Percentiles rank a stretch among this genome's conserved stretches.
phyloP scores from a whole-genome alignment of 768 basidiomycete species.

The Tulasnella sp. region DNA sequence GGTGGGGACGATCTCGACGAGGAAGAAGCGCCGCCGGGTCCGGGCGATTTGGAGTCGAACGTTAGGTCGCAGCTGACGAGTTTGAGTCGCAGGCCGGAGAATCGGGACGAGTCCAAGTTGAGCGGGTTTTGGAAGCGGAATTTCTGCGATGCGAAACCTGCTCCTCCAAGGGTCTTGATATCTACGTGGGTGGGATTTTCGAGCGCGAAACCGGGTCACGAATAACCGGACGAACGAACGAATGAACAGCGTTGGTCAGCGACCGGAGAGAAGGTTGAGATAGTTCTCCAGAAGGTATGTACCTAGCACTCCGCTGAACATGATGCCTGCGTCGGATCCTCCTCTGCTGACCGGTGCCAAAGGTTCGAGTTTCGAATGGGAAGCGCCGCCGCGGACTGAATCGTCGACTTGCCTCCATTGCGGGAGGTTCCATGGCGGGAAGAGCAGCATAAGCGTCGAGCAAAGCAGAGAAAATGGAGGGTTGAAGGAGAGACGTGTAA shows the following conservation, averaged over 20 bases:
- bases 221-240: not conserved
- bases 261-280: not conserved
- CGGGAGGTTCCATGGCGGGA: constrained; percentile 24
- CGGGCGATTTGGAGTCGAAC: not conserved
- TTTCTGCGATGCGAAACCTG: constrained; percentile 31
- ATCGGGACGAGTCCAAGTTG: constrained; percentile 1
- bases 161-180: constrained; percentile 28
- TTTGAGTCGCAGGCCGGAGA: not conserved
- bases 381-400: constrained; percentile 27
- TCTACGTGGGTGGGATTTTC: constrained; percentile 23
- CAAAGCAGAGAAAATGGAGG: not conserved
- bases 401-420: constrained; percentile 29
- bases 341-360: not conserved
- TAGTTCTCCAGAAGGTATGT: not conserved
- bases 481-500: not conserved
- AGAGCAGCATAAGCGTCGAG: constrained; percentile 14
- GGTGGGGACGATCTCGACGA: not conserved
- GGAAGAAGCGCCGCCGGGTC: not conserved
- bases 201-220: too few species aligned
- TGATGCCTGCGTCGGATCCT: not conserved
- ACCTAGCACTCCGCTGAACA: not conserved
- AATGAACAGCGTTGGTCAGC: not conserved
- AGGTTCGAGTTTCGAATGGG: constrained; percentile 22
- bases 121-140: constrained; percentile 23
- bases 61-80: not conserved